Evolutionary conservation across 225 moss, liverwort and hornwort genomes (phyloP), one percentile per base, ranked within the genome.

Genomic region (Pseudoscleropodium purum): DNA sequence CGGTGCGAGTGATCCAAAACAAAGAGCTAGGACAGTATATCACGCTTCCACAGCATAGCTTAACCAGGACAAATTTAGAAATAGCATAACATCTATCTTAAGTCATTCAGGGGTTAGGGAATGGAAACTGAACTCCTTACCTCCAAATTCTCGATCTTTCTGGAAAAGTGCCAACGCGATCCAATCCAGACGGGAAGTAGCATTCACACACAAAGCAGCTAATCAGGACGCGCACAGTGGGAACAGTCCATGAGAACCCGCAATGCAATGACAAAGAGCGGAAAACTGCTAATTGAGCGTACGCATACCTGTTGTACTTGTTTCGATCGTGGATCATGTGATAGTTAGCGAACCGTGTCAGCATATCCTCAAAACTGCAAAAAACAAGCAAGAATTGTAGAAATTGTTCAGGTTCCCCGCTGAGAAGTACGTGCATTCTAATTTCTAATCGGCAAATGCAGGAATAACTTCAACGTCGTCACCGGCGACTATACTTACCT

Each of bases 341-440:
- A 89, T 49, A 49, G 25, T 91, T 93, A 87, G 94, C 90, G 92
- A 94, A 93, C 78, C 94, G 92, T 57, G 94, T 94, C 92, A 94
- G 90, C 94, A 94, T 94, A 89, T 94, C 94, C 92, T 94, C 94
- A 89, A 94, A 94, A 92, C 93, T 94, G 92, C 75, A 20, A 41
- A 41, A 80, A 82, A 37, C 19, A 86, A 15, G 24, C 47, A 61
- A 63, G 27, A 78, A 45, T 70, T 63, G 24, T 8, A 82, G 36
- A 52, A 85, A 45, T 51, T 33, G 75, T 62, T 92, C 26, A 84
- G 68, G 68, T 51, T 79, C 74, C 20, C 41, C 16, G 7, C 65
- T n/a, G 30, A 49, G 34, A 80, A 70, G 80, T 18, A 41, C 7
- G 29, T 52, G 54, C 36, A 77, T 33, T 47, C 33, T 20, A 80